Percentiles rank a stretch among this genome's conserved stretches.
These are phyloP conservation scores for Hansfordia pulvinata DNA, from an alignment of 2,329 filamentous ascomycete genomes.

Conservation along the genomic window DNA sequence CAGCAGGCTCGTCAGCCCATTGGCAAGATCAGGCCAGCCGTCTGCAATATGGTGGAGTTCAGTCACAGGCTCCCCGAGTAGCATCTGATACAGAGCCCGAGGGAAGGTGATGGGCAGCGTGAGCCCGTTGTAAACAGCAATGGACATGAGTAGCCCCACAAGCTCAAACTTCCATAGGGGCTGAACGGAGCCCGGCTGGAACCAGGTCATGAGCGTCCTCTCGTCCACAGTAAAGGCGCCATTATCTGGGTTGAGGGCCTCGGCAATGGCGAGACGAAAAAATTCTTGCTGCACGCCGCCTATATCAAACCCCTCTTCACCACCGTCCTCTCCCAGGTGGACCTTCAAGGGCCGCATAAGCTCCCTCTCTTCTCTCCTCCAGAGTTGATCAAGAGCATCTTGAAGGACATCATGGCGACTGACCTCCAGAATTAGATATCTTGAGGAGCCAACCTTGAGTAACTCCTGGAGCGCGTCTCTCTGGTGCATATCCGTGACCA, in stretches of 20 bases:
- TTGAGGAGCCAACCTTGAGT: constrained; percentile 52
- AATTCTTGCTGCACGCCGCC: constrained; percentile 96
- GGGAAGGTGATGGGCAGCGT: constrained; percentile 87
- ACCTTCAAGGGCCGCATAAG: constrained; percentile 79
- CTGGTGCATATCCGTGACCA: constrained; percentile 43
- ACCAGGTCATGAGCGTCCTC: constrained; percentile 73
- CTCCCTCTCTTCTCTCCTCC: constrained; percentile 72
- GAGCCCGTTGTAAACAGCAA: constrained; percentile 87
- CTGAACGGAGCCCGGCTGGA: constrained; percentile 68
- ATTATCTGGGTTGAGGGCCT: constrained; percentile 65
- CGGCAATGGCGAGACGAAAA: constrained; percentile 70
- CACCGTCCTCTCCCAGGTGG: constrained; percentile 65
- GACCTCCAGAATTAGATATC: constrained; percentile 58
- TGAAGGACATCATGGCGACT: constrained; percentile 52
- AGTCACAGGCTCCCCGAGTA: constrained; percentile 56
- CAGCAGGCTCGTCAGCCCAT: constrained; percentile 57
- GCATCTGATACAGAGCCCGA: constrained; percentile 65
- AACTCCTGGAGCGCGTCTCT: constrained; percentile 48
- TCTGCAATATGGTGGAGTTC: constrained; percentile 68
- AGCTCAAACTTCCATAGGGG: constrained; percentile 85
- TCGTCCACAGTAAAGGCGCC: constrained; percentile 71
- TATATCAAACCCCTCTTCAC: constrained; percentile 84
- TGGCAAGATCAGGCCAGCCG: constrained; percentile 74
- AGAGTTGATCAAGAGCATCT: constrained; percentile 77
- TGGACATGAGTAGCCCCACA: constrained; percentile 71